Evolutionary conservation across 78 protist species (phyloP), one percentile per base, ranked within the genome.

Genomic region (Speleostelium caveatum): DNA sequence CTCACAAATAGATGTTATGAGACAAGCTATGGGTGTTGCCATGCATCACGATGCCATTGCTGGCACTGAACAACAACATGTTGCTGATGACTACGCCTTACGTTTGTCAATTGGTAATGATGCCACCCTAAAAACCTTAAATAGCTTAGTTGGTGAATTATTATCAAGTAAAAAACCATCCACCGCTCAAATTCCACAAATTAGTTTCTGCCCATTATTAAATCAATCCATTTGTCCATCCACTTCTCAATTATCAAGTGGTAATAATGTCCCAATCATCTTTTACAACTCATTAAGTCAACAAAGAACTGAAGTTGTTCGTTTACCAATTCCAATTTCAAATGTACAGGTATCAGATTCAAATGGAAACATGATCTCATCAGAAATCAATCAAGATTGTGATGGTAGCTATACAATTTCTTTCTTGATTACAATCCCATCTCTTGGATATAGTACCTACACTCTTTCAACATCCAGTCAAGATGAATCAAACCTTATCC

Each of bases 11-110:
- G 38, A 30, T 0, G 77, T 71, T 2, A 36, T 95, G 36, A 55
- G 93, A 28, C 87, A 92, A 28, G 95, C 88, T 1, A 28, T 86
- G 55, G 96, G 89, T 56, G 87, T 96, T 22, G 78, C 91, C 24
- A 85, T 73, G 72, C 99, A 97, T 39, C 99, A 97, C 90, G 99
- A 97, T 30, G 99, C 93, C 0, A 87, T 96, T 12, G 24, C 92
- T 1, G 99, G 99, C 30, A 97, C 99, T 10, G 94, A 77, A 28
- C 49, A 86, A 61, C 96, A 95, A 58, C 69, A 65, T 42, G 98
- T 96, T 8, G 93, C 97, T 8, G 73, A 74, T 24, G 99, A 97
- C 76, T 97, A 97, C 73, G 95, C 88, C 2, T 33, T 24, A 19
- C 94, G 96, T 24, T 61, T 96, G 10, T 26, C 87, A 6, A 80